Conservation (phyloP, 768 basidiomycete species). For the Boletus pseudo-olivaceus region DNA sequence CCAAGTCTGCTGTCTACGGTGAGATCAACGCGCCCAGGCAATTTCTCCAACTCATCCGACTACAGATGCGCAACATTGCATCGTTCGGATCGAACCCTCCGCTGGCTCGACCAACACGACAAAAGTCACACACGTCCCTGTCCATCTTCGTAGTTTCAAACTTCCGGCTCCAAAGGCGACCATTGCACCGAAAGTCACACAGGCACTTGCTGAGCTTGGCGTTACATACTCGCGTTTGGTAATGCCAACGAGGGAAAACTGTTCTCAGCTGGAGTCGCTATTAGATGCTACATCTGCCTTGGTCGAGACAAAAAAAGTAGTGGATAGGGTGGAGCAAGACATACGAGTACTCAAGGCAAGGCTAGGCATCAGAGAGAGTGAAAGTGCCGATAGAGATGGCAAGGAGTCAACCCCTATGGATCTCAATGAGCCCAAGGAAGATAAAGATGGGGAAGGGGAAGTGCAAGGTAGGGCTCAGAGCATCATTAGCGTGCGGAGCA, state of each 20-base stretch:
- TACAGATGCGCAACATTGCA: conserved; percentile 68
- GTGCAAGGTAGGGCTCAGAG: conserved; percentile 63
- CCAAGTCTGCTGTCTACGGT: conserved; percentile 63
- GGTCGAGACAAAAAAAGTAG: conserved; percentile 84
- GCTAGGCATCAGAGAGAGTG: conserved; percentile 49
- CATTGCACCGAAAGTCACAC: conserved; percentile 70
- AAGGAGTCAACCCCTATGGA: conserved; percentile 48
- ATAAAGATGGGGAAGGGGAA: conserved; percentile 32
- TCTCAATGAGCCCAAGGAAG: conserved; percentile 42
- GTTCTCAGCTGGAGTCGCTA: conserved; percentile 67
- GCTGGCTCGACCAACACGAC: conserved; percentile 39
- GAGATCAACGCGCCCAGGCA: conserved; percentile 3
- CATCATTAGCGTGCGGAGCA: conserved; percentile 56
- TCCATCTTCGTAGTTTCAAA: conserved; percentile 83
- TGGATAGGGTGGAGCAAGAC: conserved; percentile 87
- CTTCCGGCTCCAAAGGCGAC: conserved; percentile 75
- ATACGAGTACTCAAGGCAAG: conserved; percentile 66
- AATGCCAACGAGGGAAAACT: conserved; percentile 90
- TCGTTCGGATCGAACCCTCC: conserved; percentile 61
- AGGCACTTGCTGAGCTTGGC: conserved; percentile 73
- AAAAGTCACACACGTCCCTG: conserved; percentile 78
- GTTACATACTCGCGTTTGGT: conserved; percentile 72
- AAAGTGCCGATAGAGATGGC: conserved; percentile 36
- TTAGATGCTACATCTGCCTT: conserved; percentile 68
- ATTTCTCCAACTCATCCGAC: conserved; percentile 14